A percentile compares a stretch with the other conserved stretches of the same genome.
Conservation (phyloP, 1,284 basidiomycete species). For the Cryptococcus sp. region DNA sequence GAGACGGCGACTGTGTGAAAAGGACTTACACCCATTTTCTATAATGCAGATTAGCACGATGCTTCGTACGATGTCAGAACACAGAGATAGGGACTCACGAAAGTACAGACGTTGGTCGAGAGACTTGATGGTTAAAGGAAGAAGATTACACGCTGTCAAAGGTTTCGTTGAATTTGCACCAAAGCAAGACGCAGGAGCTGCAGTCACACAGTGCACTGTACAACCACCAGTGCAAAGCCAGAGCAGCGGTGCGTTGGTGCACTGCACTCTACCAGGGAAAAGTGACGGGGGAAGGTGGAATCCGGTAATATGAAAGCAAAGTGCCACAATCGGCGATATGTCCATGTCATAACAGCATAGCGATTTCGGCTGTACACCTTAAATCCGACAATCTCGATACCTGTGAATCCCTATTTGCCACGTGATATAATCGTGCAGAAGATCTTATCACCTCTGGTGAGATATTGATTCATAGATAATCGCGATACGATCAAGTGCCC, state of each 20-base stretch:
- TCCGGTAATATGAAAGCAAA: not conserved
- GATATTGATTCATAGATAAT: not conserved
- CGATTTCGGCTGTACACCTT: conserved; percentile 4
- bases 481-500: no score
- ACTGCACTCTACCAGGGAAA: not conserved
- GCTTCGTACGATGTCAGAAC: conserved; percentile 12
- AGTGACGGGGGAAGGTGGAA: not conserved
- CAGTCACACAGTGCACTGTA: not conserved
- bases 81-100: conserved; percentile 22
- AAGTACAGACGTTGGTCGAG: conserved; percentile 19
- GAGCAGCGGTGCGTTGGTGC: not conserved
- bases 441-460: not conserved
- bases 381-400: conserved; percentile 9
- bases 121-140: conserved; percentile 34
- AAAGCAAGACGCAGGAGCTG: not conserved
- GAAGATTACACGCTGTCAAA: no score
- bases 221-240: not conserved
- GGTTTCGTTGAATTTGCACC: no score
- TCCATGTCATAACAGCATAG: not conserved
- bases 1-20: not conserved
- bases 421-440: no score
- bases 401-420: not conserved
- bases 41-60: conserved; percentile 2
- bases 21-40: conserved; percentile 43
- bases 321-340: conserved; percentile 10